Conservation (phyloP, 1,139 yeast genomes). For the Scheffersomyces lignicola region DNA sequence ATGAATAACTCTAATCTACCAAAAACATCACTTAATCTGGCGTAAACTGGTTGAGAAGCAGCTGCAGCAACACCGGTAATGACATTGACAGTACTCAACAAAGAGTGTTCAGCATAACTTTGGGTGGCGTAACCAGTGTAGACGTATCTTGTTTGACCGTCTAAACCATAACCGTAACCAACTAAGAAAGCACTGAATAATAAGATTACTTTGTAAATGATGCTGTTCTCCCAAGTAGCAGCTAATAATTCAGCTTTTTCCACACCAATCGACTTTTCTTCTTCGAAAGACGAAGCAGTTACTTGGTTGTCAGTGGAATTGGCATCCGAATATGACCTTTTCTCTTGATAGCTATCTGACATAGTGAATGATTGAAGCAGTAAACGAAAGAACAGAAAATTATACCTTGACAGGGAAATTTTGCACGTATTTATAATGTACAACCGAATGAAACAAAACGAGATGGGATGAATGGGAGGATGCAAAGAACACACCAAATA, state of each 20-base stretch:
- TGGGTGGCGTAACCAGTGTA: constrained; percentile 56
- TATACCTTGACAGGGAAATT: background rate
- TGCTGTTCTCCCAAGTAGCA: constrained; percentile 23
- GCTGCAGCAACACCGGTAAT: constrained; percentile 67
- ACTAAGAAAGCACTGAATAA: constrained; percentile 56
- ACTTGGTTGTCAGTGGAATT: background rate
- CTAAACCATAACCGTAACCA: constrained; percentile 70
- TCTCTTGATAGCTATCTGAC: constrained; percentile 1
- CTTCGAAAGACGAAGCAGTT: constrained; percentile 5
- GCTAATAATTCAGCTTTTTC: constrained; percentile 34
- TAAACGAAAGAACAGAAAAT: background rate
- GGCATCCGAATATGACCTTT: background rate
- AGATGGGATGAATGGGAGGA: background rate
- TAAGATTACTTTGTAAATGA: constrained; percentile 31
- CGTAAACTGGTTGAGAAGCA: constrained; percentile 69
- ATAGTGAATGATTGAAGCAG: background rate
- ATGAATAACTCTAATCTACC: constrained; percentile 63
- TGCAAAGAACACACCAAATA: background rate
- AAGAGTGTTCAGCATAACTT: constrained; percentile 57
- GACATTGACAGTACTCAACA: constrained; percentile 64
- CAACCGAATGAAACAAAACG: background rate
- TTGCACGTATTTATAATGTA: background rate
- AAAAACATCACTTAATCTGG: constrained; percentile 68
- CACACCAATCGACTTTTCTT: constrained; percentile 29
- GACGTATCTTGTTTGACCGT: constrained; percentile 51